A percentile compares a stretch with the other conserved stretches of the same genome.
These are phyloP conservation scores for Theobroma cacao DNA, from an alignment of 345 rosid genomes.

Conservation along the genomic window DNA sequence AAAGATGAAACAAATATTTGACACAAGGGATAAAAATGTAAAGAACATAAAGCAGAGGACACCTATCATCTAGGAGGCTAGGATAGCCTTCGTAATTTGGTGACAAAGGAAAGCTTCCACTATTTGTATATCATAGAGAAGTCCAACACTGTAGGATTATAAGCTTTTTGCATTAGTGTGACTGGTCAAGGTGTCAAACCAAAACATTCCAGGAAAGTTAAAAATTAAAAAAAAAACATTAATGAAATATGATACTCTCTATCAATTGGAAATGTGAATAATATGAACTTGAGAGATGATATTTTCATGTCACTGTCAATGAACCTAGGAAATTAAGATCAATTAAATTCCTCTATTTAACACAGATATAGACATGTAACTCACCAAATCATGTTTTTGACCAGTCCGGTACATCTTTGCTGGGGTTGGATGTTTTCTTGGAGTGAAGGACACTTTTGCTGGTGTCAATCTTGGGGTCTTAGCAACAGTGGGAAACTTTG, in stretches of 20 bases:
- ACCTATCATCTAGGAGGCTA: no score
- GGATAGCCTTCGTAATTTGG: no score
- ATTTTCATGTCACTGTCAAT: slow-evolving; percentile 2
- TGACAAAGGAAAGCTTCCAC: no score
- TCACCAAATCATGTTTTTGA: slow-evolving; percentile 42
- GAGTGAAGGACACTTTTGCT: slow-evolving; percentile 32
- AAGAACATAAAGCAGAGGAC: not conserved
- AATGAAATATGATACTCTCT: not conserved
- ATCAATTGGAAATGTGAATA: not conserved
- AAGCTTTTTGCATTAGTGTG: not conserved
- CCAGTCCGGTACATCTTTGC: slow-evolving; percentile 37
- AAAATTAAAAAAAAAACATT: not conserved
- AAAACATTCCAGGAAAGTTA: not conserved
- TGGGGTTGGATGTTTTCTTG: slow-evolving; percentile 40
- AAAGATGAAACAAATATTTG: not conserved
- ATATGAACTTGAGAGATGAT: not conserved
- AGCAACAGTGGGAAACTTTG: slow-evolving; percentile 28
- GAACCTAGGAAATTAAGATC: not conserved
- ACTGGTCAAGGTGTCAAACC: not conserved
- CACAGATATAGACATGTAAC: slow-evolving; percentile 13
- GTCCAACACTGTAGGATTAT: not conserved
- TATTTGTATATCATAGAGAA: not conserved
- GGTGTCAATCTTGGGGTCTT: slow-evolving; percentile 45
- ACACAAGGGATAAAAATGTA: not conserved
- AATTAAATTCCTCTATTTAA: not conserved